Evolutionary conservation across 768 basidiomycete species (phyloP).

Genomic region (Rhizopogon salebrosus): DNA sequence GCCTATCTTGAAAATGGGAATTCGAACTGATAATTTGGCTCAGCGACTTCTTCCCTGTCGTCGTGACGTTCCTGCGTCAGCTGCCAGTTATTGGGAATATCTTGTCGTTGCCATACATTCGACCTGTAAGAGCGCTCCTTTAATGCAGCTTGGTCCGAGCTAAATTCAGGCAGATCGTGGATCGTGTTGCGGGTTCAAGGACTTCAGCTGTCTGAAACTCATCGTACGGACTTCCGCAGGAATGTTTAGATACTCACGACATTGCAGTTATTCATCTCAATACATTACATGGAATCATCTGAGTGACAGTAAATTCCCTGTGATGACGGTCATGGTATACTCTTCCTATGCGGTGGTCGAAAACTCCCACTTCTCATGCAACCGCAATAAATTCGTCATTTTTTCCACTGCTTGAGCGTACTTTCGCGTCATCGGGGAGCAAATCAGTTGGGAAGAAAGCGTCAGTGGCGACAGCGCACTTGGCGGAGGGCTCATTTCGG

Average conservation of each 20-base stretch:
- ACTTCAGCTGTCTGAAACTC: conserved; percentile 57
- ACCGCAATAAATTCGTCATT: neutral
- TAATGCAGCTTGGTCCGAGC: neutral
- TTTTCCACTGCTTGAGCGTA: neutral
- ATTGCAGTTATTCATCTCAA: neutral
- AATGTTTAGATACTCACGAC: neutral
- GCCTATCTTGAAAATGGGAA: conserved; percentile 1
- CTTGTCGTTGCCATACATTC: conserved; percentile 82
- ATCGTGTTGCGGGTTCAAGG: conserved; percentile 76
- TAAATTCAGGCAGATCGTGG: conserved; percentile 50
- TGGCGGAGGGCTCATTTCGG: conserved; percentile 34
- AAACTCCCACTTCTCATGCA: neutral
- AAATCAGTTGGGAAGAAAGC: neutral
- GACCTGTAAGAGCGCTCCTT: conserved; percentile 49
- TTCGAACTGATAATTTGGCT: neutral
- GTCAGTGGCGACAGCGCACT: conserved; percentile 5
- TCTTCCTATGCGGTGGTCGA: neutral
- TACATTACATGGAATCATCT: neutral
- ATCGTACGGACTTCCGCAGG: neutral
- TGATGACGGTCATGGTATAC: neutral
- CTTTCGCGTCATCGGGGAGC: neutral
- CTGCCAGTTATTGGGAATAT: conserved; percentile 86
- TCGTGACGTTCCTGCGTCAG: conserved; percentile 94
- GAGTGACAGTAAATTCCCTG: neutral
- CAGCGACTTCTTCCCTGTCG: conserved; percentile 99